These are phyloP conservation scores for Triadica sebifera DNA, from an alignment of 345 rosid genomes.

Conservation along the genomic window DNA sequence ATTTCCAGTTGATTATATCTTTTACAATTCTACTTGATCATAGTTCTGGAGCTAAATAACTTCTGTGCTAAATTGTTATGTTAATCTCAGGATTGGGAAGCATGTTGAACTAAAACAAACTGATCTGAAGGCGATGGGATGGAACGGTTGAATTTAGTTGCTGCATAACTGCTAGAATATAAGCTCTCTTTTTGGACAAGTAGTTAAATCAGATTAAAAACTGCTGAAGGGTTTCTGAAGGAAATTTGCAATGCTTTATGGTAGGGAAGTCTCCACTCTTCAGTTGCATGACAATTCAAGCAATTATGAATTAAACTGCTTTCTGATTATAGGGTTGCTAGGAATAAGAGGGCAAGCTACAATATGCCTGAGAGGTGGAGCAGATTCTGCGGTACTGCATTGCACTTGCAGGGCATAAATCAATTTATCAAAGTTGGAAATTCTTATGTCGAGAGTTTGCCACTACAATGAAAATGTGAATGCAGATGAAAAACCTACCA, in stretches of 20 bases:
- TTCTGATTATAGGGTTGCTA: background rate
- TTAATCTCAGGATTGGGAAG: constrained; percentile 64
- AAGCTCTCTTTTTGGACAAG: background rate
- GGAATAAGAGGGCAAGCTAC: background rate
- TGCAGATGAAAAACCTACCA: background rate
- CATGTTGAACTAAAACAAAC: constrained; percentile 61
- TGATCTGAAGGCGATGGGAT: constrained; percentile 70
- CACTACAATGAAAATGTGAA: background rate
- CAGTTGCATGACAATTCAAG: background rate
- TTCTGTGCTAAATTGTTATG: constrained; percentile 4
- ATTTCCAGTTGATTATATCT: background rate
- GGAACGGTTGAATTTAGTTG: constrained; percentile 44
- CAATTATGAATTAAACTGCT: background rate
- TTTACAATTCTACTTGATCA: background rate
- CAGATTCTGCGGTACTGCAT: background rate
- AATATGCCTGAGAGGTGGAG: background rate
- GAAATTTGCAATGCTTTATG: background rate
- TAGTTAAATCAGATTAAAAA: background rate
- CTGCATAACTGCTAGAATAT: background rate
- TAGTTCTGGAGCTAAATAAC: background rate
- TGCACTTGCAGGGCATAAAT: background rate
- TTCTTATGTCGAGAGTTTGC: background rate
- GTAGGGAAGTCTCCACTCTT: background rate
- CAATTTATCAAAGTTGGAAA: background rate
- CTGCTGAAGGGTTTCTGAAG: constrained; percentile 1